Evolutionary conservation across 2,329 filamentous ascomycete genomes (phyloP).

Genomic region (Trichophyton verrucosum): DNA sequence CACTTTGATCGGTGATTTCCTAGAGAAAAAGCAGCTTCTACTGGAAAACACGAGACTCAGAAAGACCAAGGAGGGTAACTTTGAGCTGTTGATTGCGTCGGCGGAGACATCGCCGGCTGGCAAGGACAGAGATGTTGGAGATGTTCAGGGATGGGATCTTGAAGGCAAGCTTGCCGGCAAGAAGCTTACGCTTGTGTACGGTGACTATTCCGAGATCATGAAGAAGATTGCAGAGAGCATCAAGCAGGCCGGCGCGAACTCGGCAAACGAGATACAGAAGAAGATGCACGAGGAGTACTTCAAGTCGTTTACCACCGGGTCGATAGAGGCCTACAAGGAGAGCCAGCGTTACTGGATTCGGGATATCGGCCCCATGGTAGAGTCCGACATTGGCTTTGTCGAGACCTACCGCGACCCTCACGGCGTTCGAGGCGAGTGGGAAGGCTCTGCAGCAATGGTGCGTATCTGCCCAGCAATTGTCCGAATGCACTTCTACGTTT

Average conservation of each 20-base stretch:
- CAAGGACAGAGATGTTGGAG: conserved; percentile 56
- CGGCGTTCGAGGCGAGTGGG: conserved; percentile 71
- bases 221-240: conserved; percentile 52
- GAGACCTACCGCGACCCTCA: conserved; percentile 77
- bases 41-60: conserved; percentile 63
- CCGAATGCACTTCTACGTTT: conserved; percentile 17
- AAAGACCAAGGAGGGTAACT: conserved; percentile 52
- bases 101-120: conserved; percentile 47
- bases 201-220: conserved; percentile 64
- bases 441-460: conserved; percentile 61
- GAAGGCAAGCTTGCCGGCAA: conserved; percentile 52
- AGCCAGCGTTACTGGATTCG: conserved; percentile 71
- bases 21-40: conserved; percentile 58
- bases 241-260: conserved; percentile 54
- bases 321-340: conserved; percentile 65
- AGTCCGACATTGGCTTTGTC: conserved; percentile 72
- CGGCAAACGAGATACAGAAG: conserved; percentile 61
- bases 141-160: conserved; percentile 49
- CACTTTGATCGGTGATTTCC: conserved; percentile 56
- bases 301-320: conserved; percentile 62
- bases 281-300: conserved; percentile 63
- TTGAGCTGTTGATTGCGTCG: conserved; percentile 64
- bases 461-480: conserved; percentile 14
- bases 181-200: conserved; percentile 59
- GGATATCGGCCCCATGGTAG: conserved; percentile 68